Evolutionary conservation across 78 protist genomes (phyloP).

Genomic region (Guillardia theta): DNA sequence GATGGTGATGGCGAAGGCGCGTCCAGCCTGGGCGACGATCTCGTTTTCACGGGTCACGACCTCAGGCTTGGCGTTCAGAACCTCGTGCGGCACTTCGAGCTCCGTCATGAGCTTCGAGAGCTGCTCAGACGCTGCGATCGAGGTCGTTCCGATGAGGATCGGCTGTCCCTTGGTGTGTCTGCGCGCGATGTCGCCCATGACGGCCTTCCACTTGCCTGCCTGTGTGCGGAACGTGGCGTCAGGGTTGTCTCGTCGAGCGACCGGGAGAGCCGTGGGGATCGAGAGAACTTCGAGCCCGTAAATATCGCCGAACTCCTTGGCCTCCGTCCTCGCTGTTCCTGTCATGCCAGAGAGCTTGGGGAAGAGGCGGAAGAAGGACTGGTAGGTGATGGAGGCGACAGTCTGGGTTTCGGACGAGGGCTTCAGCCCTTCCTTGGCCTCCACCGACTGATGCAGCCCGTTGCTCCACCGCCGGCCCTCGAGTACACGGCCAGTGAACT

Average conservation of each 20-base stretch:
- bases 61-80: slow-evolving; percentile 52
- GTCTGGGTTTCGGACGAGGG: slow-evolving; percentile 39
- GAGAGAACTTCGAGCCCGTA: background rate
- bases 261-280: background rate
- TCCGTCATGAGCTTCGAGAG: slow-evolving; percentile 6
- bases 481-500: slow-evolving; percentile 58
- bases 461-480: slow-evolving; percentile 51
- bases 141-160: slow-evolving; percentile 50
- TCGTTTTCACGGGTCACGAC: slow-evolving; percentile 28
- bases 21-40: slow-evolving; percentile 50
- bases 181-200: slow-evolving; percentile 24
- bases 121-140: background rate
- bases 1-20: slow-evolving; percentile 51
- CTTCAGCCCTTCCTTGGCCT: slow-evolving; percentile 36
- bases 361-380: slow-evolving; percentile 21
- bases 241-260: background rate
- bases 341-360: slow-evolving; percentile 49
- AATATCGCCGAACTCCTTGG: background rate
- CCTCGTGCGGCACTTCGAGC: slow-evolving; percentile 33
- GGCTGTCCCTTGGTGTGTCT: slow-evolving; percentile 44
- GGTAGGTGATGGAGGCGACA: slow-evolving; percentile 54
- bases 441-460: slow-evolving; percentile 41
- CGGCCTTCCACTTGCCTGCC: slow-evolving; percentile 30
- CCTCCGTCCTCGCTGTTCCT: slow-evolving; percentile 52
- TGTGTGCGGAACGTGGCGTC: slow-evolving; percentile 5